phyloP scores from a whole-genome alignment of 2,329 filamentous ascomycete genomes.

The Fusarium guadeloupense region DNA sequence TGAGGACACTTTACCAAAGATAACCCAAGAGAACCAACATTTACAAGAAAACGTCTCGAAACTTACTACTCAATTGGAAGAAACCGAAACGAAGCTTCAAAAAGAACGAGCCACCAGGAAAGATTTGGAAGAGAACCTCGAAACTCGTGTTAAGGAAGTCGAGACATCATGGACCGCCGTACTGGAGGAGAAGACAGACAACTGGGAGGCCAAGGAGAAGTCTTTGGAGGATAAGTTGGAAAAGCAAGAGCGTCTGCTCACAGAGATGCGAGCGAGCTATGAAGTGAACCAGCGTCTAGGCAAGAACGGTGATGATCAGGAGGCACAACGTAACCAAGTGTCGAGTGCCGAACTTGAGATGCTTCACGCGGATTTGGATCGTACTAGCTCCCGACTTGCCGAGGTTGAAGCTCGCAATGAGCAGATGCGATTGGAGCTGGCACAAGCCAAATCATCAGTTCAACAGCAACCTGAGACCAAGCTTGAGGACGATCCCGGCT shows the following conservation, averaged over 20 bases:
- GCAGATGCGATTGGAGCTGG: slow-evolving; percentile 88
- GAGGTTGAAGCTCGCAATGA: slow-evolving; percentile 96
- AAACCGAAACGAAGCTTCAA: slow-evolving; percentile 82
- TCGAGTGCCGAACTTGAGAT: slow-evolving; percentile 93
- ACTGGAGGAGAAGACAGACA: slow-evolving; percentile 91
- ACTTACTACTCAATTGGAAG: slow-evolving; percentile 83
- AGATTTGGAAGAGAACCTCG: slow-evolving; percentile 79
- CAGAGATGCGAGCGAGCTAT: slow-evolving; percentile 95
- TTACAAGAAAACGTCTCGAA: slow-evolving; percentile 81
- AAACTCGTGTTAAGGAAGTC: slow-evolving; percentile 85
- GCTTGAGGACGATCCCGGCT: slow-evolving; percentile 88
- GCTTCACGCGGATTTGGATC: slow-evolving; percentile 88
- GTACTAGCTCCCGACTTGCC: slow-evolving; percentile 84
- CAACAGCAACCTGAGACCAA: slow-evolving; percentile 67
- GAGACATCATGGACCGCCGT: slow-evolving; percentile 91
- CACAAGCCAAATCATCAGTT: slow-evolving; percentile 79
- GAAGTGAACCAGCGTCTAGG: slow-evolving; percentile 93
- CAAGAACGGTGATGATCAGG: slow-evolving; percentile 71
- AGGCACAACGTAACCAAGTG: slow-evolving; percentile 70
- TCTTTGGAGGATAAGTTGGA: slow-evolving; percentile 92
- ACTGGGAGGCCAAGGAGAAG: slow-evolving; percentile 95
- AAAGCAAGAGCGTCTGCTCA: slow-evolving; percentile 89
- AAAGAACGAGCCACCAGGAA: slow-evolving; percentile 77
- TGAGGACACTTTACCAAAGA: slow-evolving; percentile 89
- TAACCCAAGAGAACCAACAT: slow-evolving; percentile 87